A percentile compares a stretch with the other conserved stretches of the same genome.
Evolutionary conservation across 2,329 filamentous ascomycete genomes (phyloP).

Genomic region (Cladophialophora bantiana): DNA sequence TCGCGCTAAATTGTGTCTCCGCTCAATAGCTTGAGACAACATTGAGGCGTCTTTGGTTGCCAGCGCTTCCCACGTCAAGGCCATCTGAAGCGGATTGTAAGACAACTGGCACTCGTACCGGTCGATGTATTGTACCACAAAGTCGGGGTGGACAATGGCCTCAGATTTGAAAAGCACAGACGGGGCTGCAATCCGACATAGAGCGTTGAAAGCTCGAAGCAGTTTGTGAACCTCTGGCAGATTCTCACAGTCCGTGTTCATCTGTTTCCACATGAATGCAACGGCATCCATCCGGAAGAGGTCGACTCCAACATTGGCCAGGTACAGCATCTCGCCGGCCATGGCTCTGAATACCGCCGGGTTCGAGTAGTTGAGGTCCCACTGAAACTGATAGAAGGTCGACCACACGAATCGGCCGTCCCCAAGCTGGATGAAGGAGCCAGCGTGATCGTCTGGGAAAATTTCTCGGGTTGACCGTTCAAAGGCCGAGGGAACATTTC

Average conservation of each 20-base stretch:
- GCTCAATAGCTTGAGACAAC: conserved; percentile 39
- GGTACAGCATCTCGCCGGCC: conserved; percentile 39
- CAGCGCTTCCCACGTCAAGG: conserved; percentile 38
- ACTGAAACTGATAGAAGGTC: conserved; percentile 40
- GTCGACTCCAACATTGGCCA: conserved; percentile 39
- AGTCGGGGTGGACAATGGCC: conserved; percentile 40
- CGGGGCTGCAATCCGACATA: conserved; percentile 38
- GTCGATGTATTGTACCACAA: conserved; percentile 39
- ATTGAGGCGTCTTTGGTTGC: conserved; percentile 37
- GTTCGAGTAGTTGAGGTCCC: conserved; percentile 40
- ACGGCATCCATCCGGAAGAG: conserved; percentile 41
- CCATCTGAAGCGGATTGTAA: conserved; percentile 40
- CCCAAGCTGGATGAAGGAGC: conserved; percentile 39
- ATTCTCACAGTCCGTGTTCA: conserved; percentile 41
- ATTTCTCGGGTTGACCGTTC: conserved; percentile 38
- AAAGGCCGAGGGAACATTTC: conserved; percentile 38
- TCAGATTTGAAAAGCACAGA: conserved; percentile 40
- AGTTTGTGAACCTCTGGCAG: conserved; percentile 40
- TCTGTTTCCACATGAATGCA: conserved; percentile 41
- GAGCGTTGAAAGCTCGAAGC: conserved; percentile 39
- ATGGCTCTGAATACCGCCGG: conserved; percentile 39
- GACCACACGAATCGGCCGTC: conserved; percentile 40
- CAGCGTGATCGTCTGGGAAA: conserved; percentile 39
- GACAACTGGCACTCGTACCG: conserved; percentile 39
- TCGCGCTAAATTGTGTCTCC: conserved; percentile 38